Conservation (phyloP, 2,329 filamentous ascomycete species). For the Teratosphaeria pseudoeucalypti region DNA sequence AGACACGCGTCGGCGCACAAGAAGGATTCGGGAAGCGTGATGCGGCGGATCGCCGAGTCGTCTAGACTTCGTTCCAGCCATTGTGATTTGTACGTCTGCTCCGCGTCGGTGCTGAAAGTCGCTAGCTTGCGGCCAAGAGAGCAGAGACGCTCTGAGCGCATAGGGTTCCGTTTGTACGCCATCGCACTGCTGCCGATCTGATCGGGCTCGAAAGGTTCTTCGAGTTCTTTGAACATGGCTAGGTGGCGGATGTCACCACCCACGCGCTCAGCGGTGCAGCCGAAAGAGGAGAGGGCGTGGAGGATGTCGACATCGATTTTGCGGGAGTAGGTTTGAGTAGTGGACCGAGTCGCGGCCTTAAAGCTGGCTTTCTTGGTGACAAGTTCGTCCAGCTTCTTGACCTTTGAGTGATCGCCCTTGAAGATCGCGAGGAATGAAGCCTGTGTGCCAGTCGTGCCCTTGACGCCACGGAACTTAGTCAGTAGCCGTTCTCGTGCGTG, state of each 20-base stretch:
- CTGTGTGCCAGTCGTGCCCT: slow-evolving; percentile 67
- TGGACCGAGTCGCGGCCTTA: slow-evolving; percentile 50
- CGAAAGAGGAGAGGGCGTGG: slow-evolving; percentile 70
- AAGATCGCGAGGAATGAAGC: slow-evolving; percentile 67
- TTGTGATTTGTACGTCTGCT: slow-evolving; percentile 60
- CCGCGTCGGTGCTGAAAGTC: slow-evolving; percentile 45
- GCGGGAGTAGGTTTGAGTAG: slow-evolving; percentile 64
- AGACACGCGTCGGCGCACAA: slow-evolving; percentile 47
- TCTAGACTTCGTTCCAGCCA: slow-evolving; percentile 73
- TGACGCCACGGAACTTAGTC: slow-evolving; percentile 58
- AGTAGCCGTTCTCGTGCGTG: slow-evolving; percentile 54
- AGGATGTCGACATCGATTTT: slow-evolving; percentile 75
- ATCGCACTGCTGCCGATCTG: slow-evolving; percentile 63
- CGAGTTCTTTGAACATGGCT: slow-evolving; percentile 68
- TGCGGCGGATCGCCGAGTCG: slow-evolving; percentile 59
- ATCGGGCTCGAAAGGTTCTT: slow-evolving; percentile 70
- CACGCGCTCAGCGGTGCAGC: slow-evolving; percentile 68
- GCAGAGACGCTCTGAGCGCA: slow-evolving; percentile 53
- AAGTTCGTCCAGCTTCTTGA: slow-evolving; percentile 52
- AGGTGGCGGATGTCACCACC: slow-evolving; percentile 64
- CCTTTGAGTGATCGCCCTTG: slow-evolving; percentile 48
- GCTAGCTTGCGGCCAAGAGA: slow-evolving; percentile 42
- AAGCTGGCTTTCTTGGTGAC: slow-evolving; percentile 59
- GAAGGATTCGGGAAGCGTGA: slow-evolving; percentile 40
- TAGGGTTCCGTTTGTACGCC: slow-evolving; percentile 55